Base-by-base conservation (phyloP, 2,329 filamentous ascomycete species). In the Emmonsia crescens region DNA sequence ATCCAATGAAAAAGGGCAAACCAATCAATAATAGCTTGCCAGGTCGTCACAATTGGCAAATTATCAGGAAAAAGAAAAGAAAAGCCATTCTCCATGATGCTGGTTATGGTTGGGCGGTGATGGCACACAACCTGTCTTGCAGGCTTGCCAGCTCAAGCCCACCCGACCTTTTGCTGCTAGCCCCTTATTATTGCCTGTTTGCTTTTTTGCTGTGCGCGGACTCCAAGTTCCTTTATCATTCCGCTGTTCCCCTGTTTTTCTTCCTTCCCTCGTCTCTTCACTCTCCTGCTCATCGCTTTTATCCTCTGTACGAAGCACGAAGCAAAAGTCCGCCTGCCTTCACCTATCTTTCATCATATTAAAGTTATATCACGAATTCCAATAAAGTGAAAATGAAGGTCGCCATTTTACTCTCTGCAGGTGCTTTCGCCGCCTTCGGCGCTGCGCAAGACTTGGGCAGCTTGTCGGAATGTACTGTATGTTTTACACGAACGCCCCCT, bases 391-490 rank as follows among this genome's bases (percentile, higher is more conserved):
- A 48, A 44, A 72, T 72, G 70, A 71, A 71, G 67, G 59, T 62
- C 60, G n/a, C 67, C 56, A 16, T 64, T 54, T 62, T 66, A 55
- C 62, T 67, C 44, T 65, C 68, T 48, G 58, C 68, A 59, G 55
- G 67, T 31, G 62, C 67, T 46, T 64, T 64, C 62, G 62, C 67
- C 59, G 56, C 59, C 29, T 63, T 64, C 40, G 59, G 61, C 54
- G 56, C 68, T n/a, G 64, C 69, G 24, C 68, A 70, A 61, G 61
- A 51, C 52, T 60, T 65, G 49, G 42, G 61, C 12, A 54, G 61
- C 38, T 61, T 71, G 31, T 67, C 68, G 49, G 38, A 57, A 59
- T 72, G 70, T 63, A 68, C 64, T 64, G 70, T 72, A 68, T 65
- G 70, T 68, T 36, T 21, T 52, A 31, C 49, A 9, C 16, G 1